Base-by-base conservation (phyloP, 495 filamentous ascomycete genomes). In the Daldinia loculata region DNA sequence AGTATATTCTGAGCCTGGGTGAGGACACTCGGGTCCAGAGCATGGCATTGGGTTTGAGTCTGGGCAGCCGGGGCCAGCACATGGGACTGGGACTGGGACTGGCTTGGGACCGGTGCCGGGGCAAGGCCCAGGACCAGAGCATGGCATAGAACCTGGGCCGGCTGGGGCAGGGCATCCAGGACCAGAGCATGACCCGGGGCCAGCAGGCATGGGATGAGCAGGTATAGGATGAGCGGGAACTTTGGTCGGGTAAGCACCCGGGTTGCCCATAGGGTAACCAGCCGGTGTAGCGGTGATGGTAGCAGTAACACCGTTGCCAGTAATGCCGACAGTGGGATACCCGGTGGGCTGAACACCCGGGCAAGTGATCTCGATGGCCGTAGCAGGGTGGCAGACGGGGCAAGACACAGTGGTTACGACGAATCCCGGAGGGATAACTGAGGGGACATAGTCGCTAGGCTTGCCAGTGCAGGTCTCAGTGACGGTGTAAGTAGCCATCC, bases 401-500 rank as follows among this genome's bases (percentile, higher is more conserved):
- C 79, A 80, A 26, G 32, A 32, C 41, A 83, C 80, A 3, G 77
- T 80, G 29, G 77, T 81, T 34, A 77, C 76, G 53, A 82, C 79
- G 55, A 81, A 82, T 55, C 79, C 79, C 6, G 80, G 79, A 27
- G 78, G 80, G 4, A 77, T 66, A 6, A 60, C 61, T 1, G 76
- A 72, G 27, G 73, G 72, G 8, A 56, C 61, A 56, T 67, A 76
- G n/a, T 66, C 56, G 53, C 56, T 45, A 38, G 70, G 69, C 48
- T 77, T 69, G 51, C 76, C 82, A 26, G 76, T 64, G 69, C 78
- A 80, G 32, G 71, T 80, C 62, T 83, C 79, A 5, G 74, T 79
- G 71, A 84, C 62, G 26, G 83, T 86, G 74, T 86, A 86, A 4
- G 80, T 83, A 27, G 80, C 77, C 41, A 76, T 61, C 73, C 77